phyloP scores from a whole-genome alignment of 164 flowering plant species.

The Piper longum region DNA sequence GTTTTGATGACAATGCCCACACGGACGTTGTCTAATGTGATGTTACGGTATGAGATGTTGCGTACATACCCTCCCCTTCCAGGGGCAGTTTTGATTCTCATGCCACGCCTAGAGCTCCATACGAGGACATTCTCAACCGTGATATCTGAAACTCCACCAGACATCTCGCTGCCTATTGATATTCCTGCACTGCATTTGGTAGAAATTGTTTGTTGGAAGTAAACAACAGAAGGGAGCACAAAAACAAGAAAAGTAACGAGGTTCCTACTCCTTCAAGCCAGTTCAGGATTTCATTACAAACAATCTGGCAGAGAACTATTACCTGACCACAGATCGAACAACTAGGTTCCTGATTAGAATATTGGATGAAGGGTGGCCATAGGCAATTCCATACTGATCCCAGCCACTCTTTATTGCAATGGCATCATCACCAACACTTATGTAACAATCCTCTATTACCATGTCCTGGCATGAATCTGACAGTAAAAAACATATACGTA shows the following conservation, averaged over 20 bases:
- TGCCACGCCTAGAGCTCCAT: slow-evolving; percentile 76
- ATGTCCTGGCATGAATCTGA: slow-evolving; percentile 92
- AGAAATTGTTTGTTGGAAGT: too few relatives aligned
- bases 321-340: slow-evolving; percentile 87
- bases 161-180: slow-evolving; percentile 98
- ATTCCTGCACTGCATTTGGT: slow-evolving; percentile 65
- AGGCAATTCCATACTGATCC: slow-evolving; percentile 94
- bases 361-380: slow-evolving; percentile 69
- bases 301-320: slow-evolving; percentile 6
- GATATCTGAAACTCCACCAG: slow-evolving; percentile 86
- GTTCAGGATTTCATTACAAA: neutral
- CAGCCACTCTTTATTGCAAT: slow-evolving; percentile 98
- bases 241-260: too few relatives aligned
- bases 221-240: too few relatives aligned
- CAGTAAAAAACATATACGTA: neutral
- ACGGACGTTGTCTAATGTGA: slow-evolving; percentile 66
- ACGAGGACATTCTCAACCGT: slow-evolving; percentile 69
- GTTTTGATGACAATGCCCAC: slow-evolving; percentile 88
- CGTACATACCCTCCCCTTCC: slow-evolving; percentile 89
- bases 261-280: too few relatives aligned
- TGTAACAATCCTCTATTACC: slow-evolving; percentile 86
- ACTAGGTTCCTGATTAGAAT: slow-evolving; percentile 75
- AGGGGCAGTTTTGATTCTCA: slow-evolving; percentile 79
- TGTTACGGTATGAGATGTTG: slow-evolving; percentile 49
- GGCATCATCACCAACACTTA: slow-evolving; percentile 93